Evolutionary conservation across 176 grass and related monocot species (phyloP), one percentile per base, ranked within the genome.

Genomic region (Phyllostachys edulis): DNA sequence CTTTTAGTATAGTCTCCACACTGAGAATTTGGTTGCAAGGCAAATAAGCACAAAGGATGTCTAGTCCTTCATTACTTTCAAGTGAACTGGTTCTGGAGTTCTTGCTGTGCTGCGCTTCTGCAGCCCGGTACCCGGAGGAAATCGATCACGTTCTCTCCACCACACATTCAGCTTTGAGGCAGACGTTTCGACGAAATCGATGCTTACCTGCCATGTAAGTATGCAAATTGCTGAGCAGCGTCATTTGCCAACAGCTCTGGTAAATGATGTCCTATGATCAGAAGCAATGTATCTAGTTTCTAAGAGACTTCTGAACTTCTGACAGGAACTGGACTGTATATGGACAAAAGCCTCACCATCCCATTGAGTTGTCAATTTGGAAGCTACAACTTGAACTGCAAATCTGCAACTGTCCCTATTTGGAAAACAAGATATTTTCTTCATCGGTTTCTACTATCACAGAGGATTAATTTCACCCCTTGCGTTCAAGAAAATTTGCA

Each of bases 291-390:
- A n/a, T 15, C 2, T 76, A 15, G 45, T 63, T 29, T 75, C 59
- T 13, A 17, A 38, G 32, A n/a, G 16, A 67, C 36, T 76, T 84
- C 46, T 67, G n/a, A 84, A 55, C 47, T 54, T 54, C 3, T 41
- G 71, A 67, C 62, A 76, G 36, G 23, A 67, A 67, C 62, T n/a
- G 32, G 24, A 72, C 56, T 18, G 44, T 80, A 41, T 64, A 64
- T 2, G 57, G 67, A 86, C 76, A 75, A 73, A 86, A 41, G 44
- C 67, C 29, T 80, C 67, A 71, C 68, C 68, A 41, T 85, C 65
- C 50, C 5, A 29, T 21, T 67, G 9, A 15, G 71, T 29, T 32
- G 2, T 27, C 71, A 52, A 34, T 50, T 75, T 49, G 47, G 63
- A 67, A 50, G 9, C 2, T 24, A 51, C 20, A 6, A 12, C 54